phyloP scores from a whole-genome alignment of 2,329 filamentous ascomycete species.

The Clonostachys solani region DNA sequence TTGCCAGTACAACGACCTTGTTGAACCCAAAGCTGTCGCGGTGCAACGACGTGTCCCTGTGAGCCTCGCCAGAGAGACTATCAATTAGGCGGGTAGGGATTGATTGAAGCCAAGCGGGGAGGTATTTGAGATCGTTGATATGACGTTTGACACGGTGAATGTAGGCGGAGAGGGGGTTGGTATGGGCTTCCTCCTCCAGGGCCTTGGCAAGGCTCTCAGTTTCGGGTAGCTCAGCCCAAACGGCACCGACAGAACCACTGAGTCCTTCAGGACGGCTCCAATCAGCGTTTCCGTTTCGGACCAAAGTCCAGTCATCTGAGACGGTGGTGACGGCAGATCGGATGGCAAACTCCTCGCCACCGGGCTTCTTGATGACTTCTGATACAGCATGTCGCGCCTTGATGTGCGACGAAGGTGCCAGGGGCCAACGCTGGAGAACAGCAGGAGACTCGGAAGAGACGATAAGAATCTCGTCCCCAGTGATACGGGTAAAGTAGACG shows the following conservation, averaged over 20 bases:
- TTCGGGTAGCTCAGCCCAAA: conserved; percentile 74
- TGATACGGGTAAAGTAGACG: conserved; percentile 84
- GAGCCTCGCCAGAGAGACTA: conserved; percentile 50
- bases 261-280: conserved; percentile 85
- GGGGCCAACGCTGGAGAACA: conserved; percentile 70
- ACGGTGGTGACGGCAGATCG: conserved; percentile 68
- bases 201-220: conserved; percentile 73
- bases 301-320: conserved; percentile 73
- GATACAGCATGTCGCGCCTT: conserved; percentile 66
- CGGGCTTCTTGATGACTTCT: conserved; percentile 73
- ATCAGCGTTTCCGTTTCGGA: conserved; percentile 74
- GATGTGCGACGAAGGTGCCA: conserved; percentile 37
- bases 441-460: conserved; percentile 73
- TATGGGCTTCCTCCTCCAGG: conserved; percentile 81
- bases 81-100: conserved; percentile 67
- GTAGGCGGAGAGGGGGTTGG: conserved; percentile 77
- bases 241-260: conserved; percentile 72
- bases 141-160: conserved; percentile 83
- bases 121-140: conserved; percentile 67
- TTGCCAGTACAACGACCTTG: conserved; percentile 79
- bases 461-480: conserved; percentile 67
- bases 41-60: conserved; percentile 40
- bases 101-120: conserved; percentile 68
- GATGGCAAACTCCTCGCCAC: conserved; percentile 66
- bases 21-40: conserved; percentile 83